Evolutionary conservation across 768 basidiomycete genomes (phyloP).

Genomic region (Leucosporidium yakuticum): DNA sequence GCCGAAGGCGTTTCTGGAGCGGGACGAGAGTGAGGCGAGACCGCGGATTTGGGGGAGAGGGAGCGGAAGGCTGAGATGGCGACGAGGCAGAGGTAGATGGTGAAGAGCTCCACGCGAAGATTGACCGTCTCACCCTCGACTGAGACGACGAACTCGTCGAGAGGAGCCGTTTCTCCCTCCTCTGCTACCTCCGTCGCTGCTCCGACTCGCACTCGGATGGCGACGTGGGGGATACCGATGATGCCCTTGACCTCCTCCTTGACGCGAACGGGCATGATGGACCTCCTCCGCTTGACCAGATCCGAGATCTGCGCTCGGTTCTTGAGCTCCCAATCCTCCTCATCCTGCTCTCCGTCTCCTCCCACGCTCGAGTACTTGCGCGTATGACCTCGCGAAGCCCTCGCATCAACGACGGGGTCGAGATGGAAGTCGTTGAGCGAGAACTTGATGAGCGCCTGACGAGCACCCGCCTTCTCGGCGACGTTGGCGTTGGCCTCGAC

Average conservation of each 20-base stretch:
- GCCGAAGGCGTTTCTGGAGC: background rate
- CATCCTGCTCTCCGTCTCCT: background rate
- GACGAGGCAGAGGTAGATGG: slow-evolving; percentile 55
- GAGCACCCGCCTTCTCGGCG: slow-evolving; percentile 7
- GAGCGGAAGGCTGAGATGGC: slow-evolving; percentile 30
- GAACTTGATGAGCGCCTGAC: slow-evolving; percentile 22
- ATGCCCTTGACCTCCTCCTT: slow-evolving; percentile 15
- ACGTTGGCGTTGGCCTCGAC: slow-evolving; percentile 41
- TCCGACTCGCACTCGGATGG: slow-evolving; percentile 13
- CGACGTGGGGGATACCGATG: slow-evolving; percentile 9
- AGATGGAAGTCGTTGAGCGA: slow-evolving; percentile 13
- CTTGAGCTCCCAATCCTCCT: slow-evolving; percentile 34
- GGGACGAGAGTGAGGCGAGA: background rate
- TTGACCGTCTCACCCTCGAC: slow-evolving; percentile 30
- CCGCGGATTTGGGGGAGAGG: slow-evolving; percentile 4
- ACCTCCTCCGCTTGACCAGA: slow-evolving; percentile 7
- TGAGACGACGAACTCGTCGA: slow-evolving; percentile 21
- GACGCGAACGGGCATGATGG: slow-evolving; percentile 6
- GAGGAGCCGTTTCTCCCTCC: background rate
- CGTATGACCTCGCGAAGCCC: slow-evolving; percentile 7
- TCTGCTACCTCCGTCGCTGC: background rate
- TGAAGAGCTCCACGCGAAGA: slow-evolving; percentile 49
- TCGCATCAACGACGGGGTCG: slow-evolving; percentile 35
- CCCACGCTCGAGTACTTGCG: background rate
- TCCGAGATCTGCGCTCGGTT: slow-evolving; percentile 24